phyloP scores from a whole-genome alignment of 2,329 filamentous ascomycete species.

The Aspergillus pseudonomiae region DNA sequence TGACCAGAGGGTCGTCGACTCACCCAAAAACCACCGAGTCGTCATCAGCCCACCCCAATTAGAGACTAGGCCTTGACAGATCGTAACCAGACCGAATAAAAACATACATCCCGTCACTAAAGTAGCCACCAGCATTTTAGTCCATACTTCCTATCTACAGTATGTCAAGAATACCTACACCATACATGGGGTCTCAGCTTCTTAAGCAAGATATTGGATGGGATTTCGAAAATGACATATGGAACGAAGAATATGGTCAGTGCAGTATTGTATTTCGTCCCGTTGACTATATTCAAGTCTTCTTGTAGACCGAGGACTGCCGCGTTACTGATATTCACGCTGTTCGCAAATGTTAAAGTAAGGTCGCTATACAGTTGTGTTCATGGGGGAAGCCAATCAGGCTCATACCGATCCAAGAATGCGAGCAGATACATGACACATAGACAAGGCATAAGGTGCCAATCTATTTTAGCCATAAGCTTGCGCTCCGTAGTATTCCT shows the following conservation, averaged over 20 bases:
- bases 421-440: constrained; percentile 72
- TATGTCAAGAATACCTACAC: constrained; percentile 45
- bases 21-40: constrained; percentile 79
- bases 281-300: constrained; percentile 61
- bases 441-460: constrained; percentile 71
- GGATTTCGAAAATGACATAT: constrained; percentile 68
- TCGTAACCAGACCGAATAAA: constrained; percentile 73
- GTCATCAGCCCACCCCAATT: constrained; percentile 77
- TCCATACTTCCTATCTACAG: neutral
- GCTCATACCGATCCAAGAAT: constrained; percentile 59
- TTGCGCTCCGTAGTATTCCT: constrained; percentile 56
- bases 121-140: constrained; percentile 1
- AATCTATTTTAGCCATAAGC: constrained; percentile 71
- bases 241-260: constrained; percentile 82
- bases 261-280: constrained; percentile 71
- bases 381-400: neutral
- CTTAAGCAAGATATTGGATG: constrained; percentile 73
- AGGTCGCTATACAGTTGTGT: neutral
- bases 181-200: constrained; percentile 67
- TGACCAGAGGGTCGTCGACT: neutral
- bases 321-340: constrained; percentile 81
- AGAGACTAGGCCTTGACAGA: constrained; percentile 74
- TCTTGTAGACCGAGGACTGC: constrained; percentile 65
- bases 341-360: constrained; percentile 17
- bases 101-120: constrained; percentile 78